Conservation (phyloP, 2,329 filamentous ascomycete species). For the Leptosphaerulina australis region DNA sequence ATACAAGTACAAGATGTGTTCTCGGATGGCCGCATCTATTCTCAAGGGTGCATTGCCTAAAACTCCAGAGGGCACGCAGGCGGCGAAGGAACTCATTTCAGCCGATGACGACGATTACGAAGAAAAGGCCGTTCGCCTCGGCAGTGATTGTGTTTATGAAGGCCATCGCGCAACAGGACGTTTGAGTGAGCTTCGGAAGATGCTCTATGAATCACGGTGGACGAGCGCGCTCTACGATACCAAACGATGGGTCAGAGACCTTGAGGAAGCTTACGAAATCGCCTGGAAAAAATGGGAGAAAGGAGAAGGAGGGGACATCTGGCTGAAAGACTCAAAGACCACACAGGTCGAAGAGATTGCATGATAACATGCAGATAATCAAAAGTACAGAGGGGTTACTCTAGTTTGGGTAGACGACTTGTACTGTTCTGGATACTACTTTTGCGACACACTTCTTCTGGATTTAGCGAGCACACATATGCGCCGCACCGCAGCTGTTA, state of each 20-base stretch:
- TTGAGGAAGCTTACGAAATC: conserved; percentile 86
- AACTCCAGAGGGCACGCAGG: conserved; percentile 67
- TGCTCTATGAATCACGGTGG: conserved; percentile 86
- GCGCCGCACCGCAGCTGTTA: conserved; percentile 10
- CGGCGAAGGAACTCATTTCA: conserved; percentile 78
- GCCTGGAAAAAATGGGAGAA: conserved; percentile 89
- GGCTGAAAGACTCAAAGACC: conserved; percentile 57
- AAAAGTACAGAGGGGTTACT: background rate
- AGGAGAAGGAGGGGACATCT: conserved; percentile 91
- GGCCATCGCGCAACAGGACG: conserved; percentile 61
- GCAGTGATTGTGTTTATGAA: conserved; percentile 40
- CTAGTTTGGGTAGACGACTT: background rate
- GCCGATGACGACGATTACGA: conserved; percentile 83
- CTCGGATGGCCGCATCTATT: conserved; percentile 95
- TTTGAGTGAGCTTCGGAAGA: conserved; percentile 75
- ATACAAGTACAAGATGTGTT: conserved; percentile 99
- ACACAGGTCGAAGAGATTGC: conserved; percentile 3
- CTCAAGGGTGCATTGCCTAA: conserved; percentile 85
- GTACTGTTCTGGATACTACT: conserved; percentile 11
- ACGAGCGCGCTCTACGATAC: conserved; percentile 90
- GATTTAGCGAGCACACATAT: conserved; percentile 23
- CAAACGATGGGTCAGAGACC: conserved; percentile 83
- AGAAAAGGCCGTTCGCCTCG: conserved; percentile 55
- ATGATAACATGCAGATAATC: background rate
- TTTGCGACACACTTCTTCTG: conserved; percentile 2